Conservation (phyloP, 2,329 filamentous ascomycete species). For the Cyclaneusma minus region DNA sequence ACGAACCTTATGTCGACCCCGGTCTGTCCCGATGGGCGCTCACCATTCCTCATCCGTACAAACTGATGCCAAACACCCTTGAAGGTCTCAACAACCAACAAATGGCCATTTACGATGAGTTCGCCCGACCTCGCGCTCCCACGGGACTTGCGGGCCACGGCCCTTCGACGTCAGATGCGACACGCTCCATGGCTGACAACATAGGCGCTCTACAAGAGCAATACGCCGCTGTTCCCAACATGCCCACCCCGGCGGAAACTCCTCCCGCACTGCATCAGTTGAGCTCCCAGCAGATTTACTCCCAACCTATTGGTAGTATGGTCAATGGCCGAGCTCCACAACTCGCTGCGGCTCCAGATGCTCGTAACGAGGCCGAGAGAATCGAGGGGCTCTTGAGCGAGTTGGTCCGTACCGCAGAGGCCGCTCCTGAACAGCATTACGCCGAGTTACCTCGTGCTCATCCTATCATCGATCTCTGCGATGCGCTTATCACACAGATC, state of each 20-base stretch:
- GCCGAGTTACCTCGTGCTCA: slow-evolving; percentile 41
- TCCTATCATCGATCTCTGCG: slow-evolving; percentile 43
- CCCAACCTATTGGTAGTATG: slow-evolving; percentile 31
- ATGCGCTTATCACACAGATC: slow-evolving; percentile 43
- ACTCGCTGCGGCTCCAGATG: slow-evolving; percentile 25
- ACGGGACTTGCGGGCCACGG: slow-evolving; percentile 40
- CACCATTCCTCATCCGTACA: slow-evolving; percentile 87
- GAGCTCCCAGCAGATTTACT: slow-evolving; percentile 38
- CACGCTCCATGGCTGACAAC: slow-evolving; percentile 45
- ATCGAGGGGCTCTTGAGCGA: slow-evolving; percentile 43
- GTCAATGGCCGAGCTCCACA: slow-evolving; percentile 35
- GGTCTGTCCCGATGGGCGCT: slow-evolving; percentile 80
- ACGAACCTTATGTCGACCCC: slow-evolving; percentile 71
- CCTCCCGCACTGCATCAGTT: slow-evolving; percentile 32
- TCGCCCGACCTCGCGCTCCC: slow-evolving; percentile 58
- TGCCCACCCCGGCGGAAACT: slow-evolving; percentile 44
- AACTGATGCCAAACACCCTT: slow-evolving; percentile 50
- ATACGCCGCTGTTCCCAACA: slow-evolving; percentile 37
- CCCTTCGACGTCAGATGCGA: slow-evolving; percentile 43
- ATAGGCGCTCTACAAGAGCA: slow-evolving; percentile 49
- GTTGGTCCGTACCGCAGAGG: slow-evolving; percentile 35
- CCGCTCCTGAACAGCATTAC: slow-evolving; percentile 43
- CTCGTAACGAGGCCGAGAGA: slow-evolving; percentile 34
- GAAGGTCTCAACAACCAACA: slow-evolving; percentile 80
- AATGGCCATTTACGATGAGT: slow-evolving; percentile 92